Conservation (phyloP, 2,329 filamentous ascomycete genomes). For the Uncinocarpus reesii region DNA sequence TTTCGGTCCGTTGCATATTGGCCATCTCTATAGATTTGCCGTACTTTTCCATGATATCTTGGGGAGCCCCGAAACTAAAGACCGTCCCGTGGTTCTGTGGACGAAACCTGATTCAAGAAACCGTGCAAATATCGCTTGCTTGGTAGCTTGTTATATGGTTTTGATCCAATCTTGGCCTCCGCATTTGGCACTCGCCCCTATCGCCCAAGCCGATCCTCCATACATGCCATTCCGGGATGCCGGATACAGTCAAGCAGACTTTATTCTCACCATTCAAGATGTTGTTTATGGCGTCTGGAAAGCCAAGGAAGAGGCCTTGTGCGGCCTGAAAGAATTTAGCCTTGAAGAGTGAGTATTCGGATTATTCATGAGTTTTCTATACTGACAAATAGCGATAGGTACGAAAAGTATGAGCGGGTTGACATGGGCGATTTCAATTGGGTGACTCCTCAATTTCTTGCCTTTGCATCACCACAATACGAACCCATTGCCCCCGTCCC, state of each 20-base stretch:
- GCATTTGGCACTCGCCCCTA: slow-evolving; percentile 85
- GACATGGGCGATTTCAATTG: slow-evolving; percentile 99
- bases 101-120: slow-evolving; percentile 84
- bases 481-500: slow-evolving; percentile 62
- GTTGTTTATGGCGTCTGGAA: slow-evolving; percentile 98
- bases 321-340: slow-evolving; percentile 85
- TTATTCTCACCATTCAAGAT: slow-evolving; percentile 89
- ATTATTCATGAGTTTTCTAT: not conserved
- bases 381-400: slow-evolving; percentile 38
- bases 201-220: slow-evolving; percentile 91
- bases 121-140: slow-evolving; percentile 78
- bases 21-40: slow-evolving; percentile 91
- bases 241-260: slow-evolving; percentile 96
- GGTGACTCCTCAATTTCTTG: slow-evolving; percentile 89
- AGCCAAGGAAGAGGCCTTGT: slow-evolving; percentile 90
- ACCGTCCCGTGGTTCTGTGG: slow-evolving; percentile 89
- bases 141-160: slow-evolving; percentile 97
- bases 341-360: slow-evolving; percentile 60
- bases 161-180: slow-evolving; percentile 96
- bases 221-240: slow-evolving; percentile 98
- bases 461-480: slow-evolving; percentile 90
- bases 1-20: slow-evolving; percentile 94
- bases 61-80: slow-evolving; percentile 80
- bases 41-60: slow-evolving; percentile 93
- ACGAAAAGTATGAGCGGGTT: slow-evolving; percentile 88